These are phyloP conservation scores for Vicia faba DNA, from an alignment of 306 rosid genomes.

Conservation along the genomic window DNA sequence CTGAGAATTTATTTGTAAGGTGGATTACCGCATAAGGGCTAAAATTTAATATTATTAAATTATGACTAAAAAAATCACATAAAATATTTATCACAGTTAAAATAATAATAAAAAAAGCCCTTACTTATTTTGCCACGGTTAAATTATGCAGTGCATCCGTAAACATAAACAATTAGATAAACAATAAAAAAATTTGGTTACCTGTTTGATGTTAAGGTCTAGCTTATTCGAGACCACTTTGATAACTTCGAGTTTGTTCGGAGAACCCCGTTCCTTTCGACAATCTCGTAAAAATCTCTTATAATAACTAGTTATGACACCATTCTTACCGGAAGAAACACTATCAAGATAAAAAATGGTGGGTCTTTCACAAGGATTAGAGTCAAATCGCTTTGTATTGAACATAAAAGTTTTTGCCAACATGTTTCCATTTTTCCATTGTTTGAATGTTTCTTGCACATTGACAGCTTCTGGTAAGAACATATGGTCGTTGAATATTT, in stretches of 20 bases:
- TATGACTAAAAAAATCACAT: no score
- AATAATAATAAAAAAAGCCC: not conserved
- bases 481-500: slow-evolving; percentile 52
- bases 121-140: no score
- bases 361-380: slow-evolving; percentile 70
- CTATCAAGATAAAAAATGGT: slow-evolving; percentile 61
- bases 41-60: no score
- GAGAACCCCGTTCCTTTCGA: slow-evolving; percentile 48
- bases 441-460: slow-evolving; percentile 69
- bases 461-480: slow-evolving; percentile 55
- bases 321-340: slow-evolving; percentile 41
- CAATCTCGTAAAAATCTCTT: slow-evolving; percentile 59
- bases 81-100: not conserved
- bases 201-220: slow-evolving; percentile 63
- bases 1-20: no score
- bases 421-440: slow-evolving; percentile 53
- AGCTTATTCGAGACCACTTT: slow-evolving; percentile 66
- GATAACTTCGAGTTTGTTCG: slow-evolving; percentile 58
- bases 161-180: no score
- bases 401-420: slow-evolving; percentile 56
- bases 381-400: slow-evolving; percentile 48
- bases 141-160: no score
- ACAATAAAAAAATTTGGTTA: slow-evolving; percentile 4
- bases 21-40: no score
- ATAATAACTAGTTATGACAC: slow-evolving; percentile 61